Evolutionary conservation across 2,329 filamentous ascomycete species (phyloP), one percentile per base, ranked within the genome.

Genomic region (Trichothecium roseum): DNA sequence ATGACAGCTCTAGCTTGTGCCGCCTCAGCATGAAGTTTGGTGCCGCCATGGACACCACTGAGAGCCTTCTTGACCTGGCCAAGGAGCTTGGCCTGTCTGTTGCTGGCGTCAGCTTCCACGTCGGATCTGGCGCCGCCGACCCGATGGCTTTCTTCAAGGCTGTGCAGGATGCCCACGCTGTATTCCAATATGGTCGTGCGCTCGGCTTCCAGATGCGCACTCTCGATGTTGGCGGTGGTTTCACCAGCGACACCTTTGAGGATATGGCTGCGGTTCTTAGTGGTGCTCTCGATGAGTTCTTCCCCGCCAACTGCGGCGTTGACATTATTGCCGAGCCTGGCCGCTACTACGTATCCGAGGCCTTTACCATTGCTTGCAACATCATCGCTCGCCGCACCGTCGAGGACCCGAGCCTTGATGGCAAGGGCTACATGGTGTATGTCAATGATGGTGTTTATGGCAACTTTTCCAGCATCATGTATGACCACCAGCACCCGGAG

Each of bases 391-490:
- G 91, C 41, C 89, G 91, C 52, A 87, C 86, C 28, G 81, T 96
- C 39, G 72, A 81, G 43, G 78, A 89, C 52, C 76, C 83, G 4
- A 66, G 65, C 15, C 68, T 72, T 9, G 69, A 69, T 34, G 69
- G 72, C 42, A 78, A 77, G 42, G 84, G 80, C 46, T 95, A 94
- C 70, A 98, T 96, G 91, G 66, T 95, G 32, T 98, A 98, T 59
- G 68, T 96, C 57, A 98, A 98, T 56, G 91, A 98, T 49, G 91
- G 91, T 18, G 81, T 96, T 36, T 98, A 98, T 54, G 91, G 91
- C 52, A 96, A 96, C 66, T 96, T 98, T 56, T 94, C 86, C 46
- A 93, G 87, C 75, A 96, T 96, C 71, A 94, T 96, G 69, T 98
- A 95, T 57, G 91, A 96, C 54, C 91, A 96, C 62, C 91, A 98